These are phyloP conservation scores for Luffa acutangula DNA, from an alignment of 306 rosid genomes.

Conservation along the genomic window DNA sequence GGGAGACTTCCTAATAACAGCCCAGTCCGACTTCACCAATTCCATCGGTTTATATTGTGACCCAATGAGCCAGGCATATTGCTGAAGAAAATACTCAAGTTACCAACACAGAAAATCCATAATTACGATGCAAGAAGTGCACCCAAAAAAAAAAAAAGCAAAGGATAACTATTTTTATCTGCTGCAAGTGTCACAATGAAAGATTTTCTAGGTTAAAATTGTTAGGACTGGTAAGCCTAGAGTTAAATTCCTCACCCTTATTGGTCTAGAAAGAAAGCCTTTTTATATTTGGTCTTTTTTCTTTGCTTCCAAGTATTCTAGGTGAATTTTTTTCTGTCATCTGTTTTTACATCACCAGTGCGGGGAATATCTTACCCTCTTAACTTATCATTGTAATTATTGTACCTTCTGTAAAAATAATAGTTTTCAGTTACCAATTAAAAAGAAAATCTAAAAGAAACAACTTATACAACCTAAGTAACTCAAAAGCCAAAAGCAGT, in stretches of 20 bases:
- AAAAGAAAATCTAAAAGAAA: neutral
- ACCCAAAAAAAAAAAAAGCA: neutral
- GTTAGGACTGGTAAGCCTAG: neutral
- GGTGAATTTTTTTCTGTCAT: neutral
- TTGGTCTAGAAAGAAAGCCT: neutral
- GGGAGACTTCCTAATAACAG: constrained; percentile 76
- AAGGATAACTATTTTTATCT: neutral
- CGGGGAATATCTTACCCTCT: neutral
- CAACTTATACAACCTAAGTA: neutral
- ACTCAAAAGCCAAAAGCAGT: neutral
- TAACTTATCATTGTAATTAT: neutral
- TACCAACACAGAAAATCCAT: constrained; percentile 6
- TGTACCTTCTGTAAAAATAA: neutral
- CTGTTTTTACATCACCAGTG: neutral
- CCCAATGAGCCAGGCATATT: constrained; percentile 97
- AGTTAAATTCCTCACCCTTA: neutral
- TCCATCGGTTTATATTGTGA: constrained; percentile 87
- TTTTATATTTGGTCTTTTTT: neutral
- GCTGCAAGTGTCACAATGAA: neutral
- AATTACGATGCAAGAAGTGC: neutral
- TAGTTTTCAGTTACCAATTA: neutral
- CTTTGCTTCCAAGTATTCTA: neutral
- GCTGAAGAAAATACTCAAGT: constrained; percentile 36
- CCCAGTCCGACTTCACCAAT: constrained; percentile 87
- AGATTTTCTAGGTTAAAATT: neutral